phyloP scores from a whole-genome alignment of 1,284 basidiomycete genomes.

The Erythrobasidium hasegawianum region DNA sequence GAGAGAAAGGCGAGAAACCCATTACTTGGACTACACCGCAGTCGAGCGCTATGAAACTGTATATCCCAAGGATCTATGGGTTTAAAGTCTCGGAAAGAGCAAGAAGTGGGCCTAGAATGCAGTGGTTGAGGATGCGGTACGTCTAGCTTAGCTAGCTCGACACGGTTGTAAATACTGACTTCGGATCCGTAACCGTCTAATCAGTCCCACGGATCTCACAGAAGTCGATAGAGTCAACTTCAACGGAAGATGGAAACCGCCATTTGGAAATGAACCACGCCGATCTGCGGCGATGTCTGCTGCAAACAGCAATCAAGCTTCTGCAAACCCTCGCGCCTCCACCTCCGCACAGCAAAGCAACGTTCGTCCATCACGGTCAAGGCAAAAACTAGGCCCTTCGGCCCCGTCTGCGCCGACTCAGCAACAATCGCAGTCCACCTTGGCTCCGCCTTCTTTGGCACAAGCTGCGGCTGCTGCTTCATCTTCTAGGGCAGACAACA shows the following conservation, averaged over 20 bases:
- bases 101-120: conserved; percentile 91
- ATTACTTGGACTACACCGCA: conserved; percentile 36
- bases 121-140: conserved; percentile 75
- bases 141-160: neutral
- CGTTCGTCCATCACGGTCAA: conserved; percentile 3
- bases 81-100: conserved; percentile 58
- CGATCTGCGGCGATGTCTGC: neutral
- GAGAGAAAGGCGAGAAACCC: conserved; percentile 7
- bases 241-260: conserved; percentile 15
- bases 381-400: conserved; percentile 20
- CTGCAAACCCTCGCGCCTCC: neutral
- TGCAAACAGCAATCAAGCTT: neutral
- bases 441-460: neutral
- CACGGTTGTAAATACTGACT: neutral
- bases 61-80: conserved; percentile 88
- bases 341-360: conserved; percentile 1
- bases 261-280: neutral
- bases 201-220: conserved; percentile 19
- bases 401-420: neutral
- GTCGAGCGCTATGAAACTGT: conserved; percentile 73
- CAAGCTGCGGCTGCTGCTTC: neutral
- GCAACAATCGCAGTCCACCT: neutral
- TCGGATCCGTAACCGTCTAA: neutral
- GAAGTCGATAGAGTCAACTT: conserved; percentile 28
- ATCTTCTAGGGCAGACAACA: no score